Base-by-base conservation (phyloP, 169 alveolate species). In the Plasmodium chabaudi region DNA sequence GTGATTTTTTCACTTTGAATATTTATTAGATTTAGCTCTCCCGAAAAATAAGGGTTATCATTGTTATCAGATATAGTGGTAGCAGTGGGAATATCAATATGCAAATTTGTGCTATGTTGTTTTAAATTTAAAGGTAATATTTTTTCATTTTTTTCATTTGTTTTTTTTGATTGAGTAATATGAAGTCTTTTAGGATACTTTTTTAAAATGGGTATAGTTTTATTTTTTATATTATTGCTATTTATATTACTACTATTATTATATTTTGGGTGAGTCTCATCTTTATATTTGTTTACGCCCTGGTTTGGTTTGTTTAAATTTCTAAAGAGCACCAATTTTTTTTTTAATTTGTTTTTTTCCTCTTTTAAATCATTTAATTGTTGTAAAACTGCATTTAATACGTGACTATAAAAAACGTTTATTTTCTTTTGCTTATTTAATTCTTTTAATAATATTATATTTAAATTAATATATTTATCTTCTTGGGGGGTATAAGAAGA, bases 351-450 rank as follows among this genome's bases (percentile, higher is more conserved):
- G 68, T 86, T 68, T 21, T 86, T 86, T 86, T 86, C 87, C 13
- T 86, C 51, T 34, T 34, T 86, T 42, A 86, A 57, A 10, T 21
- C 15, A 63, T 57, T 69, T 86, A 70, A 34, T 53, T 86, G 70
- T n/a, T 72, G 69, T 72, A 57, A 53, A 13, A 70, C 53, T 23
- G 63, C 61, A 70, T 42, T 70, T 63, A 86, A 49, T 44, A 86
- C 12, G 23, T 86, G 87, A 39, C 71, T 57, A 59, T 86, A 86
- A 69, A 86, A 59, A 53, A 86, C 19, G 42, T 86, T 69, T 42
- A 86, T 86, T 86, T 86, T 86, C 51, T 86, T 69, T 63, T 86
- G 87, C 15, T 70, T 69, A 53, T 34, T 68, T 39, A 86, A 64
- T 57, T 69, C 91, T 49, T 70, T 60, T 56, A 70, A 51, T 70